phyloP scores from a whole-genome alignment of 345 rosid genomes.

The Noccaea bulbosa region DNA sequence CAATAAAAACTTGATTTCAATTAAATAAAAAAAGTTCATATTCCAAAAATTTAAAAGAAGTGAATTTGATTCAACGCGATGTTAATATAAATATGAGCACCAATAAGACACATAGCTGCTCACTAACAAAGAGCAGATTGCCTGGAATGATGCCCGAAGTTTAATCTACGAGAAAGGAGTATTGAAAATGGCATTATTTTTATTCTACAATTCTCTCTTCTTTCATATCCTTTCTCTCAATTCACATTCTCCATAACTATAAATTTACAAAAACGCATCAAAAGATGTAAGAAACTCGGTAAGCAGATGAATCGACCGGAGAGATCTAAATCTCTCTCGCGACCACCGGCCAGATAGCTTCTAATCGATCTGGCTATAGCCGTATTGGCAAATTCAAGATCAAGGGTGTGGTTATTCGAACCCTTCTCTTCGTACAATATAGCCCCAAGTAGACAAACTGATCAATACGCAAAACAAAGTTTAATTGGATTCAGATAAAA shows the following conservation, averaged over 20 bases:
- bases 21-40: background rate
- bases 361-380: slow-evolving; percentile 74
- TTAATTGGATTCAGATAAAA: background rate
- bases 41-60: background rate
- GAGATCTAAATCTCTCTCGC: slow-evolving; percentile 44
- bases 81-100: background rate
- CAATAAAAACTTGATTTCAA: background rate
- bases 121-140: slow-evolving; percentile 30
- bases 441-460: slow-evolving; percentile 34
- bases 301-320: slow-evolving; percentile 73
- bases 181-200: background rate
- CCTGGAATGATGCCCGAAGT: slow-evolving; percentile 31
- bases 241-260: no score
- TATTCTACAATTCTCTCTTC: background rate
- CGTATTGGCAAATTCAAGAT: slow-evolving; percentile 66
- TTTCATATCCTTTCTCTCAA: slow-evolving; percentile 40
- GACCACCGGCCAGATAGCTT: slow-evolving; percentile 82
- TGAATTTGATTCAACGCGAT: background rate
- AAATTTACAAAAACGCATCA: background rate
- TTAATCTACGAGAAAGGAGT: slow-evolving; percentile 27
- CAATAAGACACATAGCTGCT: slow-evolving; percentile 39
- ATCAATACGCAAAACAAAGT: background rate
- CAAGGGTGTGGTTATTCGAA: slow-evolving; percentile 35
- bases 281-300: slow-evolving; percentile 77
- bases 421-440: slow-evolving; percentile 75